Evolutionary conservation across 768 basidiomycete species (phyloP).

Genomic region (Lepiota venenata): DNA sequence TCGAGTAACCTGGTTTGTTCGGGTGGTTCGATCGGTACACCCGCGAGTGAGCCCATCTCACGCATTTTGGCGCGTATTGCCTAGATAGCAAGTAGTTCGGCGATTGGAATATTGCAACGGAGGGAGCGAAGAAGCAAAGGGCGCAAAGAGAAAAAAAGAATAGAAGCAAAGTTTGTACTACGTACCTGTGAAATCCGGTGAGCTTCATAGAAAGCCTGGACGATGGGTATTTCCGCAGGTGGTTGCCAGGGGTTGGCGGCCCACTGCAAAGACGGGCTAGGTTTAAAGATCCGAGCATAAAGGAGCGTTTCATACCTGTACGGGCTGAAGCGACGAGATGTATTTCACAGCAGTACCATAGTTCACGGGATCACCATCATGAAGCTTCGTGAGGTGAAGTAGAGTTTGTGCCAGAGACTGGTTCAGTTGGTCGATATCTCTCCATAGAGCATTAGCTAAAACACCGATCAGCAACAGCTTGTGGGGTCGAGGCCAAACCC

Average conservation of each 20-base stretch:
- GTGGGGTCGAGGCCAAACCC: slow-evolving; percentile 2
- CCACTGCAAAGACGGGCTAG: slow-evolving; percentile 41
- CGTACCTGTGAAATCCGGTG: slow-evolving; percentile 58
- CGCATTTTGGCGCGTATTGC: slow-evolving; percentile 78
- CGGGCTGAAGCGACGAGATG: slow-evolving; percentile 54
- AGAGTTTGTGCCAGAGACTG: slow-evolving; percentile 54
- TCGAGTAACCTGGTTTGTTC: slow-evolving; percentile 86
- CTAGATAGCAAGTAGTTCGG: slow-evolving; percentile 31
- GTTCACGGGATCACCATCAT: slow-evolving; percentile 40
- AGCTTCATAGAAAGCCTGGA: slow-evolving; percentile 55
- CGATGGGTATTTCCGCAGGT: slow-evolving; percentile 37
- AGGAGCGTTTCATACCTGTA: slow-evolving; percentile 39
- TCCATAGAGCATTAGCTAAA: slow-evolving; percentile 65
- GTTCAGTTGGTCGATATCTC: slow-evolving; percentile 58
- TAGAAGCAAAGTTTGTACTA: neutral
- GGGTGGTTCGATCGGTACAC: slow-evolving; percentile 86
- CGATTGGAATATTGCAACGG: neutral
- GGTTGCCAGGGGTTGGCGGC: slow-evolving; percentile 52
- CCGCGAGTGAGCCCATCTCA: slow-evolving; percentile 72
- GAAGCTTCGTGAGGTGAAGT: slow-evolving; percentile 44
- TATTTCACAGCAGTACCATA: slow-evolving; percentile 61
- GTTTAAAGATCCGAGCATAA: neutral
- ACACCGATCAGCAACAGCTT: neutral
- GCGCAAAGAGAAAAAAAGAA: neutral
- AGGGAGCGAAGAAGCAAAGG: no score